Percentiles rank a stretch among this genome's conserved stretches.
Evolutionary conservation across 2,329 filamentous ascomycete genomes (phyloP).

Genomic region (Elsinoe necatrix): DNA sequence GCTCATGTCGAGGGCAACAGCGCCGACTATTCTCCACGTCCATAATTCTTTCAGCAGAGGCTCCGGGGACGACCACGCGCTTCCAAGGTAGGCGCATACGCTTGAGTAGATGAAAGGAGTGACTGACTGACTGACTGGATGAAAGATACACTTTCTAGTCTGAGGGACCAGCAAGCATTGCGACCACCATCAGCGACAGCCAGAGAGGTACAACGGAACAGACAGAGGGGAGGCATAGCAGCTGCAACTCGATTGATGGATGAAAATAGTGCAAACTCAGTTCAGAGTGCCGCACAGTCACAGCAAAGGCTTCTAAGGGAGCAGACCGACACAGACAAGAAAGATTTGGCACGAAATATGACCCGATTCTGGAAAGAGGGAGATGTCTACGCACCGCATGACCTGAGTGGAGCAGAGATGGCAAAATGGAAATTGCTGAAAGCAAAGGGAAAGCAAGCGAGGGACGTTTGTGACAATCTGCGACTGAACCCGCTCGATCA

Average conservation of each 20-base stretch:
- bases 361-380: conserved; percentile 65
- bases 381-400: conserved; percentile 85
- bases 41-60: neutral
- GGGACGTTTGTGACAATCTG: conserved; percentile 71
- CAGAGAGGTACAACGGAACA: neutral
- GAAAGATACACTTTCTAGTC: neutral
- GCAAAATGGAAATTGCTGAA: conserved; percentile 62
- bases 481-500: conserved; percentile 72
- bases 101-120: too few species aligned
- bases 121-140: neutral
- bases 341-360: conserved; percentile 54
- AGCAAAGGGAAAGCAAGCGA: conserved; percentile 37
- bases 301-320: neutral
- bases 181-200: neutral
- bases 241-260: neutral
- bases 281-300: neutral
- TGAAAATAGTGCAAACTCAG: neutral
- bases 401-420: conserved; percentile 71
- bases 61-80: neutral
- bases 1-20: conserved; percentile 19
- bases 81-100: neutral
- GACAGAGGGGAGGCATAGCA: neutral
- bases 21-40: conserved; percentile 2
- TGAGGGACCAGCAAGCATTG: neutral
- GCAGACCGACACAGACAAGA: conserved; percentile 19